A percentile compares a stretch with the other conserved stretches of the same genome.
phyloP scores from a whole-genome alignment of 1,284 basidiomycete species.

The Crucibulum parvulum region DNA sequence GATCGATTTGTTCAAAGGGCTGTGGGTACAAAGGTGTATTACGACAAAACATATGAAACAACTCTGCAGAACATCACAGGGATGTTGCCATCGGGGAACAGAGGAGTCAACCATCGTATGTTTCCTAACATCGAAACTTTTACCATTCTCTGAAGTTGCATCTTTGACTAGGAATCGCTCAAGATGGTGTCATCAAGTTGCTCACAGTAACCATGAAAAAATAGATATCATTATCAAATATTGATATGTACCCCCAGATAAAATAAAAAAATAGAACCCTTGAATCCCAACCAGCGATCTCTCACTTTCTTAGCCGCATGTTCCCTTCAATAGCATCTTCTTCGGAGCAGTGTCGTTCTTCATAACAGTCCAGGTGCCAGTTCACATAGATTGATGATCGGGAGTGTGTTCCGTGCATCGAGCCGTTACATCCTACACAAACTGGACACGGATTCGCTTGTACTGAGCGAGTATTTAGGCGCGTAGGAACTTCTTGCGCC shows the following conservation, averaged over 20 bases:
- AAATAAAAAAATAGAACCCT: too few relatives aligned
- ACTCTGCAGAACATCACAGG: constrained; percentile 5
- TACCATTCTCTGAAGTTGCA: background rate
- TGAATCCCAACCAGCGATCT: background rate
- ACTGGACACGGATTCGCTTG: constrained; percentile 16
- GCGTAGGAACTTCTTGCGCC: constrained; percentile 3
- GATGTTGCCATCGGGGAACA: constrained; percentile 1
- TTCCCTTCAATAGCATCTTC: background rate
- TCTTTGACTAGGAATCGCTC: constrained; percentile 8
- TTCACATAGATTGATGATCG: constrained; percentile 1
- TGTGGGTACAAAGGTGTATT: constrained; percentile 3
- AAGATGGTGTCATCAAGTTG: constrained; percentile 11
- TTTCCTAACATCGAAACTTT: background rate
- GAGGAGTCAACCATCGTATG: constrained; percentile 13
- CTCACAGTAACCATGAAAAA: constrained; percentile 4
- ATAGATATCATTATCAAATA: background rate
- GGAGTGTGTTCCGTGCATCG: constrained; percentile 5
- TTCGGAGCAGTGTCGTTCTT: background rate
- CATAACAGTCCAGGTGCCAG: constrained; percentile 17
- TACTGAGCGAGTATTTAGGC: constrained; percentile 1
- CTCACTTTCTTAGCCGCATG: background rate
- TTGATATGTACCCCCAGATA: background rate
- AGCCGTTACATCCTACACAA: constrained; percentile 20
- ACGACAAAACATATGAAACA: constrained; percentile 3
- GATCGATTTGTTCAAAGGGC: constrained; percentile 9